Base-by-base conservation (phyloP, 352 stramenopile genomes). In the Phytophthora constricta region DNA sequence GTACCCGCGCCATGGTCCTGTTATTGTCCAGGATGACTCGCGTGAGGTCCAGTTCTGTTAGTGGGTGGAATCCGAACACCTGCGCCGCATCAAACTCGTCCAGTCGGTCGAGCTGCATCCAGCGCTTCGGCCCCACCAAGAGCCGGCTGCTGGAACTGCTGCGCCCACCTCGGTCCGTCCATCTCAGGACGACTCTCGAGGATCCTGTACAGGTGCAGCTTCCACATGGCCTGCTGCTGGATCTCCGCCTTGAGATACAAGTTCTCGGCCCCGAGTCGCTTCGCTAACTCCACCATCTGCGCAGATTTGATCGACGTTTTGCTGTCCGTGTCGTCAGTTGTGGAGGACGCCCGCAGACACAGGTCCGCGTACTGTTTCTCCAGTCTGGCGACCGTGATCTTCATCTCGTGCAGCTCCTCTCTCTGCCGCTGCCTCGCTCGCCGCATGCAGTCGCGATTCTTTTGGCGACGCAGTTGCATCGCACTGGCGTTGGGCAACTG, bases 221-320 rank as follows among this genome's bases (percentile, higher is more conserved):
- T 82, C 75, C 75, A 84, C 13, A 37, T 61, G 2, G 75, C 58
- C 16, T 82, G 64, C 20, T 82, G 70, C 50, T 82, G 77, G 37
- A 86, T 72, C 20, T 71, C 61, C 5, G 72, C 65, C 26, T 77
- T 76, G 4, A 86, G 56, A 27, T 72, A 79, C 47, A 86, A 70
- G 60, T 86, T 82, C 47, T 86, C 72, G 9, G 77, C 75, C 20
- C 77, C 77, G 10, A 86, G 70, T 14, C 62, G 43, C 33, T 82
- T 77, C 9, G 63, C 61, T 20, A 76, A 49, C 4, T 76, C 72
- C 19, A 68, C 51, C 0, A 52, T 57, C 37, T 74, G 58, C 20
- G 62, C 37, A 54, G 79, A 84, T 53, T 62, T 8, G n/a, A 50
- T 59, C 7, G 57, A 53, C 5, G 25, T 48, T 19, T 20, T 63